Evolutionary conservation across 2,329 filamentous ascomycete species (phyloP).

Genomic region (Alternaria novae-zelandiae): DNA sequence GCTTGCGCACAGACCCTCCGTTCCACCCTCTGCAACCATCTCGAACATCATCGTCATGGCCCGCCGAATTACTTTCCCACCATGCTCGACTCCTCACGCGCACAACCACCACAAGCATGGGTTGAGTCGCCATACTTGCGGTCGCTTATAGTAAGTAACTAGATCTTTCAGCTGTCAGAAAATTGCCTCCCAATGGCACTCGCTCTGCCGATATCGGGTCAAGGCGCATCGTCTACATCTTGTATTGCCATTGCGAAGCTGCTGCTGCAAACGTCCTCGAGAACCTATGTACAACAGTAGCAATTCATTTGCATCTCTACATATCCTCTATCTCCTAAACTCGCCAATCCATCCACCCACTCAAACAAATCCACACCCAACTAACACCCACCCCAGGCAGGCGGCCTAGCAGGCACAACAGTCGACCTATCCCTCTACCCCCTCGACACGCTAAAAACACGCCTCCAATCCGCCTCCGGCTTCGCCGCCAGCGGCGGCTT

Average conservation of each 20-base stretch:
- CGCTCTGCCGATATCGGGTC: neutral
- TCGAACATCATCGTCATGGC: conserved; percentile 4
- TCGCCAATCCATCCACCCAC: too few relatives aligned
- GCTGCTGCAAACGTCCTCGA: too few relatives aligned
- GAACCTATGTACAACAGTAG: too few relatives aligned
- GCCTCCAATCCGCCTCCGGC: conserved; percentile 81
- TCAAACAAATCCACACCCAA: neutral
- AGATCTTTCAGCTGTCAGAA: neutral
- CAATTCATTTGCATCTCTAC: neutral
- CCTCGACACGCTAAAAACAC: conserved; percentile 98
- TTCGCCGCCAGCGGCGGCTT: conserved; percentile 88
- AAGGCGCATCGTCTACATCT: neutral
- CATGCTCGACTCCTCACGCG: conserved; percentile 37
- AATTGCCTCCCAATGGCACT: neutral
- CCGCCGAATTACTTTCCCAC: conserved; percentile 11
- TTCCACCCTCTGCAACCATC: neutral
- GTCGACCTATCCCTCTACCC: conserved; percentile 97
- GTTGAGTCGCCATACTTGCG: conserved; percentile 57
- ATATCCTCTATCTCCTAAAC: neutral
- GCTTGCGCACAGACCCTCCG: conserved; percentile 32
- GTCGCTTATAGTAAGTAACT: conserved; percentile 52
- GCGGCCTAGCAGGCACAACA: conserved; percentile 89
- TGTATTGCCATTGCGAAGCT: neutral
- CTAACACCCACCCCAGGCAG: conserved; percentile 63
- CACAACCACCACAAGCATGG: conserved; percentile 34